Evolutionary conservation across 768 basidiomycete species (phyloP).

Genomic region (Pulveroboletus sp.): DNA sequence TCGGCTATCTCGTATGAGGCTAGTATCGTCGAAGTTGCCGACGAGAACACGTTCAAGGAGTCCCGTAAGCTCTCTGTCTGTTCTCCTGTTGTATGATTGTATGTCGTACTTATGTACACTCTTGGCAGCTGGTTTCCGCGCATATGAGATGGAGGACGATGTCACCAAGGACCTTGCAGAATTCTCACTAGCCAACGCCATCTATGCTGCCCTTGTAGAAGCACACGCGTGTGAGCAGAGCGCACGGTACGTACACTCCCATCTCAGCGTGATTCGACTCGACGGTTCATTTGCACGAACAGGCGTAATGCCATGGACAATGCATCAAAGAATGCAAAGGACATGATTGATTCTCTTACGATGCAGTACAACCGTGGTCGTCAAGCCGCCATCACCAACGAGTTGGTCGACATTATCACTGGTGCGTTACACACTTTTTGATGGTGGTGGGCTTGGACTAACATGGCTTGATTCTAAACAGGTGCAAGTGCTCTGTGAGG

Average conservation of each 20-base stretch:
- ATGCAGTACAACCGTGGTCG: conserved; percentile 99
- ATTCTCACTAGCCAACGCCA: conserved; percentile 94
- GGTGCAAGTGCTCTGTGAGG: conserved; percentile 48
- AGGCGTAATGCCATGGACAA: conserved; percentile 99
- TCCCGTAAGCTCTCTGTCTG: conserved; percentile 51
- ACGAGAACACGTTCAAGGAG: conserved; percentile 74
- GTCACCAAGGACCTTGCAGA: conserved; percentile 89
- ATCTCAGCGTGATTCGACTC: too few species aligned
- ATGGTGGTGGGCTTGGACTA: background rate
- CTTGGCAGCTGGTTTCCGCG: conserved; percentile 74
- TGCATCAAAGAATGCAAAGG: conserved; percentile 95
- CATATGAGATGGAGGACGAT: conserved; percentile 98
- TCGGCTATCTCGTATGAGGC: conserved; percentile 91
- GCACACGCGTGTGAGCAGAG: conserved; percentile 94
- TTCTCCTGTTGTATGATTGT: background rate
- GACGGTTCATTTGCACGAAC: background rate
- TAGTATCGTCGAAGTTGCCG: conserved; percentile 68
- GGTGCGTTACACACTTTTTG: conserved; percentile 43
- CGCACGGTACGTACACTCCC: conserved; percentile 55
- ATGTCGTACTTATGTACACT: background rate
- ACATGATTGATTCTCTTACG: conserved; percentile 84
- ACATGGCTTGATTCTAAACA: conserved; percentile 13
- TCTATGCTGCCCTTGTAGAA: conserved; percentile 92
- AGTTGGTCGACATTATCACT: conserved; percentile 88
- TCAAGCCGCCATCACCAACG: conserved; percentile 96